Evolutionary conservation across 2,329 filamentous ascomycete species (phyloP).

Genomic region (Hypoxylon sp.): DNA sequence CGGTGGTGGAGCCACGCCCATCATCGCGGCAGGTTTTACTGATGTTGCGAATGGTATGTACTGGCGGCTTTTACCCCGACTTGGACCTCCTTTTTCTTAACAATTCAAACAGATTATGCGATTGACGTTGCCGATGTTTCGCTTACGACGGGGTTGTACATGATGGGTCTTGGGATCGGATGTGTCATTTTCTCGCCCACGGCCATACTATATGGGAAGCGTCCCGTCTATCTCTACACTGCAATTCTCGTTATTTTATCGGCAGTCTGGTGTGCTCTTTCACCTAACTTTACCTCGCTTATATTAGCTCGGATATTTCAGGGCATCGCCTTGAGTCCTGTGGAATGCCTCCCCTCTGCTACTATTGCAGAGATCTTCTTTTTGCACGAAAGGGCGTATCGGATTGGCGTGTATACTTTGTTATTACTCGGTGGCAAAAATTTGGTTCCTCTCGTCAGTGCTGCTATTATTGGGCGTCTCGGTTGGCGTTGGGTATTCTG

Average conservation of each 20-base stretch:
- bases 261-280: slow-evolving; percentile 87
- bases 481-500: slow-evolving; percentile 95
- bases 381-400: slow-evolving; percentile 91
- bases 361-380: slow-evolving; percentile 98
- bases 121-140: slow-evolving; percentile 81
- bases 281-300: slow-evolving; percentile 83
- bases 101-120: slow-evolving; percentile 61
- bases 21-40: slow-evolving; percentile 90
- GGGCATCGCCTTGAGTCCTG: slow-evolving; percentile 88
- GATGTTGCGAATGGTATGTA: slow-evolving; percentile 73
- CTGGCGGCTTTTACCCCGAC: slow-evolving; percentile 50
- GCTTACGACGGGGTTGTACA: slow-evolving; percentile 91
- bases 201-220: slow-evolving; percentile 90
- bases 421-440: slow-evolving; percentile 93
- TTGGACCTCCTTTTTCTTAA: slow-evolving; percentile 33
- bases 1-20: slow-evolving; percentile 91
- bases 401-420: slow-evolving; percentile 93
- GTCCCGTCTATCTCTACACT: slow-evolving; percentile 87
- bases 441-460: slow-evolving; percentile 86
- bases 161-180: slow-evolving; percentile 91
- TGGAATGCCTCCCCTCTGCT: slow-evolving; percentile 92
- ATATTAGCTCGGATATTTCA: slow-evolving; percentile 87
- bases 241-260: slow-evolving; percentile 83
- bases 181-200: slow-evolving; percentile 89
- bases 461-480: slow-evolving; percentile 81